Base-by-base conservation (phyloP, 345 rosid genomes). In the Geranium brycei region DNA sequence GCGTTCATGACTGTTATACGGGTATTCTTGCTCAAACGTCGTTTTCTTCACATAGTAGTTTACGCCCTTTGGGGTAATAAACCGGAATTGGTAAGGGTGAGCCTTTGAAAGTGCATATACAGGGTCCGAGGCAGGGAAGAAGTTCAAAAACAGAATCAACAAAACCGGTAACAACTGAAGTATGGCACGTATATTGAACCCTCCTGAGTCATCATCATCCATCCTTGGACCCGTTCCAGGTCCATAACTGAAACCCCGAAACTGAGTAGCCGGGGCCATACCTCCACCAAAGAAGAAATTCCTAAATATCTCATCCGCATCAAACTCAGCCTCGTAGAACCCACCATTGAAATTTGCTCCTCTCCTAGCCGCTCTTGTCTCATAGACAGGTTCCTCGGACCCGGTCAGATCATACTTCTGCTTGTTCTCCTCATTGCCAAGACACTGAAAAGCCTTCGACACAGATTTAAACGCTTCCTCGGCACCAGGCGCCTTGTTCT, bases 241-340 rank as follows among this genome's bases (percentile, higher is more conserved):
- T 31, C 89, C 91, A 73, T 85, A 87, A 66, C 85, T 80, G 51
- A 85, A 89, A 59, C 71, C 71, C 15, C 84, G 68, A 63, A 87
- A 87, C 19, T 87, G 93, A 17, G 87, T 75, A 0, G 81, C 87
- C 13, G 85, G 84, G 63, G 75, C 75, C 85, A 80, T 88, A 40
- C 93, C 41, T 35, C 41, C 92, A 4, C 90, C 95, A 13, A 79
- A 87, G 73, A 93, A 93, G 71, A 93, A 93, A 80, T 82, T 83
- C 82, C 99, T 79, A 64, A 93, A 93, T 60, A 93, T 86, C 79
- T 93, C 99, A 14, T 93, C 95, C 0, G 99, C 85, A 68, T 93
- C 97, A 31, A 90, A 76, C 32, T 90, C 99, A 59, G 81, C 75
- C 17, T 87, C 95, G 31, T 86, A 83, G 59, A 78, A 89, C 16